These are phyloP conservation scores for Mycena venus DNA, from an alignment of 768 basidiomycete species.

Conservation along the genomic window DNA sequence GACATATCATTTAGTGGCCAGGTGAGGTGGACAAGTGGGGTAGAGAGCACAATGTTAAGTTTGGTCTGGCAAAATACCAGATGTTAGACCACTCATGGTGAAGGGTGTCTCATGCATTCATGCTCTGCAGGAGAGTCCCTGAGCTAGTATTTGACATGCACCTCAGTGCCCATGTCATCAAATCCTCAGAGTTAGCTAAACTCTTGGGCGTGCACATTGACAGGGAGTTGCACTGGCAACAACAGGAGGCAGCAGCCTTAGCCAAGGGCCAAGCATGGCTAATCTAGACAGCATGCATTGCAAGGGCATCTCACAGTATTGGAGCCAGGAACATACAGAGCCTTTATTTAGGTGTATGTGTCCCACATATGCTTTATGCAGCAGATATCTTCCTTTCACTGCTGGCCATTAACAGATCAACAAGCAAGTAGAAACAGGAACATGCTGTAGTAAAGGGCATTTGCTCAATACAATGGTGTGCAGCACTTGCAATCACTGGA, in stretches of 20 bases:
- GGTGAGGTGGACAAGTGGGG: conserved; percentile 46
- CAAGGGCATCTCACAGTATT: conserved; percentile 22
- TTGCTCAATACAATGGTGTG: conserved; percentile 33
- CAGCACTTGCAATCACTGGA: conserved; percentile 29
- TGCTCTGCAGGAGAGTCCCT: background rate
- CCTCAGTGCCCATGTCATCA: conserved; percentile 22
- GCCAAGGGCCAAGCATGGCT: conserved; percentile 37
- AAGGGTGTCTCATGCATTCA: background rate
- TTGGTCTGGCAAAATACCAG: conserved; percentile 39
- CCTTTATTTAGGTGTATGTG: conserved; percentile 27
- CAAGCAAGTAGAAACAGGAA: background rate
- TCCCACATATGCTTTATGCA: conserved; percentile 40
- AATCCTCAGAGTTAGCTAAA: conserved; percentile 30
- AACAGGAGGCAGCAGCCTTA: conserved; percentile 34
- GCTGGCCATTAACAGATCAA: background rate
- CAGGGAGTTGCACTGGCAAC: conserved; percentile 40
- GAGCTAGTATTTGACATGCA: background rate
- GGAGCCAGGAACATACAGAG: background rate
- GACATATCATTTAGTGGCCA: conserved; percentile 26
- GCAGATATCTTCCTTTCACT: conserved; percentile 34
- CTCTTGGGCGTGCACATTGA: conserved; percentile 51
- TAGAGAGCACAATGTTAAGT: conserved; percentile 38
- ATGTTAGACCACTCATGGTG: conserved; percentile 18
- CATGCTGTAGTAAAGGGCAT: background rate
- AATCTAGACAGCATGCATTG: conserved; percentile 18